These are phyloP conservation scores for Starmerella floris DNA, from an alignment of 805 yeast genomes.

Conservation along the genomic window DNA sequence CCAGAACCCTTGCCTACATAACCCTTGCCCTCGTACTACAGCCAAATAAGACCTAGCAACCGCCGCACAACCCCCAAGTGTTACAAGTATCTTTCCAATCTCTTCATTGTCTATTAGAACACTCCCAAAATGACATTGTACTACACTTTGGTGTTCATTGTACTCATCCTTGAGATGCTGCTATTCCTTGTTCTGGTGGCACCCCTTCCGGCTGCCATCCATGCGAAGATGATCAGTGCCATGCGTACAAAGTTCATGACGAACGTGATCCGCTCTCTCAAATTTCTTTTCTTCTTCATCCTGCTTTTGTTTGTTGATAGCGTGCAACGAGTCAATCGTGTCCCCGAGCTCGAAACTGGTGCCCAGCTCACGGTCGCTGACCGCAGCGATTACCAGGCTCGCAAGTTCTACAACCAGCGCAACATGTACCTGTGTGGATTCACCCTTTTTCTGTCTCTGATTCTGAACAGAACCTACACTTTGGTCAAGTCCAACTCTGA, in stretches of 20 bases:
- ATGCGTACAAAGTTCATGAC: constrained; percentile 52
- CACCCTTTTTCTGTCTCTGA: constrained; percentile 77
- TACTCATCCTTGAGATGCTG: constrained; percentile 64
- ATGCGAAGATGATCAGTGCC: constrained; percentile 52
- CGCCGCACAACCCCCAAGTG: too few species aligned
- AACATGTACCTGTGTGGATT: constrained; percentile 93
- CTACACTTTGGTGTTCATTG: constrained; percentile 46
- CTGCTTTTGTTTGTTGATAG: constrained; percentile 76
- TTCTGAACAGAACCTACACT: constrained; percentile 70
- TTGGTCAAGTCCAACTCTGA: constrained; percentile 54
- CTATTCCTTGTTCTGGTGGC: constrained; percentile 67
- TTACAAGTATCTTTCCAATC: too few species aligned
- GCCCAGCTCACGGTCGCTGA: constrained; percentile 34
- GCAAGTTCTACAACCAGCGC: constrained; percentile 91
- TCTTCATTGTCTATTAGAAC: too few species aligned
- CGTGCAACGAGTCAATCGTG: constrained; percentile 64
- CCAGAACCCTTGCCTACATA: too few species aligned
- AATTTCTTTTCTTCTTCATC: constrained; percentile 73
- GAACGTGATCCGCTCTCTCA: constrained; percentile 61
- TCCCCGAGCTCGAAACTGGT: constrained; percentile 38
- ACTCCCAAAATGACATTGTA: constrained; percentile 33
- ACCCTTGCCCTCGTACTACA: too few species aligned
- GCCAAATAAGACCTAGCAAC: too few species aligned
- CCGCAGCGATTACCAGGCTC: constrained; percentile 73
- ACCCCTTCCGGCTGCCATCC: constrained; percentile 66